These are phyloP conservation scores for Bretziella fagacearum DNA, from an alignment of 2,329 filamentous ascomycete genomes.

Conservation along the genomic window DNA sequence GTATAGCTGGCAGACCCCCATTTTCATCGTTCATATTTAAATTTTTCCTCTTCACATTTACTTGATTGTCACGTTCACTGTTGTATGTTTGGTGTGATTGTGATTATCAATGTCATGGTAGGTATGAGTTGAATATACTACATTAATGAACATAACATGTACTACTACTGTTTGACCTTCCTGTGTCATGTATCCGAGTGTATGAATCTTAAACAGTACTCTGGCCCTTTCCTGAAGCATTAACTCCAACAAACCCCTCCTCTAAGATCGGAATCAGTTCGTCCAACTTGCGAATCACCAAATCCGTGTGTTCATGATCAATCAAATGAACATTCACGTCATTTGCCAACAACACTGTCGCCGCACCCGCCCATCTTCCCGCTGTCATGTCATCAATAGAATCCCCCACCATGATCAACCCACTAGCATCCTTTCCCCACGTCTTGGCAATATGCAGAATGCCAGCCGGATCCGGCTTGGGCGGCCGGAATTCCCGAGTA, in stretches of 20 bases:
- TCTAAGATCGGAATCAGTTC: slow-evolving; percentile 63
- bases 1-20: neutral
- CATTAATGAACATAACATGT: neutral
- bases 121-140: slow-evolving; percentile 1
- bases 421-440: slow-evolving; percentile 49
- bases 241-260: slow-evolving; percentile 46
- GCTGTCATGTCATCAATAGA: slow-evolving; percentile 88
- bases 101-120: neutral
- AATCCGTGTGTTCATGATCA: slow-evolving; percentile 58
- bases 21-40: slow-evolving; percentile 1
- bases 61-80: neutral
- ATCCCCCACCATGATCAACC: slow-evolving; percentile 53
- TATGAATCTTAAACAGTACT: neutral
- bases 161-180: neutral
- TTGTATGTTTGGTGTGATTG: neutral
- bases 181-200: neutral
- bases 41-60: neutral
- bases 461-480: slow-evolving; percentile 77
- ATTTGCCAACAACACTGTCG: slow-evolving; percentile 75
- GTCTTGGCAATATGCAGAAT: slow-evolving; percentile 67
- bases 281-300: slow-evolving; percentile 54
- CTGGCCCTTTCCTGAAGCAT: slow-evolving; percentile 12
- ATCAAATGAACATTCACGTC: slow-evolving; percentile 58
- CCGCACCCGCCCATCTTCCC: slow-evolving; percentile 64
- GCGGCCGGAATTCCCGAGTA: slow-evolving; percentile 64